Evolutionary conservation across 805 yeast genomes (phyloP), one percentile per base, ranked within the genome.

Genomic region (Dipodascopsis tothii): DNA sequence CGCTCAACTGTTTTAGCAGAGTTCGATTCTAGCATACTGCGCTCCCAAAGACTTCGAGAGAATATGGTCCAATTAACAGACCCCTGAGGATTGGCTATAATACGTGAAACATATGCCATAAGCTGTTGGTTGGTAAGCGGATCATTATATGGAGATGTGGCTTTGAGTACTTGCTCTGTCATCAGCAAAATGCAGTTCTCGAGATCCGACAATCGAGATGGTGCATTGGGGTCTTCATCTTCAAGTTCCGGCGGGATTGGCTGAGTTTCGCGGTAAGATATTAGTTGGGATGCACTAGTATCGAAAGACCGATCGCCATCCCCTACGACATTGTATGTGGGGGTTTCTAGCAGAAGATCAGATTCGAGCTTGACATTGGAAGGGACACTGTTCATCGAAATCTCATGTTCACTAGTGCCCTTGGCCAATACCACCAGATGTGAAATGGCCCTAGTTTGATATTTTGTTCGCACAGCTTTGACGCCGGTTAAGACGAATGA

Each of bases 1-100:
- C 98, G 74, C 65, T 92, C 97, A 20, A 90, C 81, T 1, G 96
- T 90, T 59, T 83, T 80, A 1, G 94, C 78, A 52, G 78, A 80
- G 39, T 73, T 71, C 0, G 95, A 75, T 61, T 92, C 98, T 30
- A 88, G 67, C 18, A 84, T 56, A 5, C 96, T 85, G 60, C 97
- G 75, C 57, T 81, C 84, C 96, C 96, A 92, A 35, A 92, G 67
- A 0, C 94, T 83, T 50, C 88, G 71, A 2, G 88, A 77, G 56
- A 80, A 86, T 3, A 90, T 61, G 1, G 83, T 65, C 87, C 95
- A 87, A 61, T 84, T 82, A 16, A 75, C 72, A 9, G 33, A 30
- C 14, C 41, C 33, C 16, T 22, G 18, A n/a, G 14, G 6, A 56
- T 39, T 75, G 68, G 61, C 74, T 74, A 90, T 66, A 7, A 90